These are phyloP conservation scores for Pythium periplocum DNA, from an alignment of 352 stramenopile species.

Conservation along the genomic window DNA sequence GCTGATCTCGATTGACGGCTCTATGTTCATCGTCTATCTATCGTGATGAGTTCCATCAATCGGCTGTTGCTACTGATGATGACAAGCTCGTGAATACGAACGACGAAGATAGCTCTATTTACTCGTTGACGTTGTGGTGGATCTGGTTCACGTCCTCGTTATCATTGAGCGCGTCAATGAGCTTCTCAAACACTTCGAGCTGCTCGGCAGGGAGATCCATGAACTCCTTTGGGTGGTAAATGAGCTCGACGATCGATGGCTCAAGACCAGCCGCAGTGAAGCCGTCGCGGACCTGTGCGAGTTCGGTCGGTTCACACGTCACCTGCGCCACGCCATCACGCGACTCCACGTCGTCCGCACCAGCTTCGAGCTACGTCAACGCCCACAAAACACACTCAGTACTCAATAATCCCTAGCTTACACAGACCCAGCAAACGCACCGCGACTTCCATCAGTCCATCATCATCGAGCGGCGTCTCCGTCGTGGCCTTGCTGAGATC, in stretches of 20 bases:
- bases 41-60: too few species aligned
- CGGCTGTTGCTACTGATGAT: too few species aligned
- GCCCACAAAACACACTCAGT: conserved; percentile 1
- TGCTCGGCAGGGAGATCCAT: conserved; percentile 49
- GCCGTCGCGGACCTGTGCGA: conserved; percentile 49
- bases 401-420: neutral
- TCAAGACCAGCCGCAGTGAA: conserved; percentile 54
- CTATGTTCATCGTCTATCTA: too few species aligned
- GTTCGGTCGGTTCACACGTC: conserved; percentile 59
- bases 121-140: conserved; percentile 82
- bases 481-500: conserved; percentile 20
- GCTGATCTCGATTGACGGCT: too few species aligned
- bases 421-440: conserved; percentile 22
- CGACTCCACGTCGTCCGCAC: conserved; percentile 65
- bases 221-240: conserved; percentile 81
- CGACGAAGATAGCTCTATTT: conserved; percentile 1
- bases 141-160: conserved; percentile 81
- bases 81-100: too few species aligned
- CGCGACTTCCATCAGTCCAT: conserved; percentile 69
- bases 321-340: conserved; percentile 62
- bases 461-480: conserved; percentile 40
- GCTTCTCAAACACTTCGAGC: conserved; percentile 63
- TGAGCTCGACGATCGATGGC: conserved; percentile 67
- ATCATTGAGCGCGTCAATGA: conserved; percentile 68
- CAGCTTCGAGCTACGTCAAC: conserved; percentile 47